phyloP scores from a whole-genome alignment of 2,329 filamentous ascomycete genomes.

The Fusarium graminum region DNA sequence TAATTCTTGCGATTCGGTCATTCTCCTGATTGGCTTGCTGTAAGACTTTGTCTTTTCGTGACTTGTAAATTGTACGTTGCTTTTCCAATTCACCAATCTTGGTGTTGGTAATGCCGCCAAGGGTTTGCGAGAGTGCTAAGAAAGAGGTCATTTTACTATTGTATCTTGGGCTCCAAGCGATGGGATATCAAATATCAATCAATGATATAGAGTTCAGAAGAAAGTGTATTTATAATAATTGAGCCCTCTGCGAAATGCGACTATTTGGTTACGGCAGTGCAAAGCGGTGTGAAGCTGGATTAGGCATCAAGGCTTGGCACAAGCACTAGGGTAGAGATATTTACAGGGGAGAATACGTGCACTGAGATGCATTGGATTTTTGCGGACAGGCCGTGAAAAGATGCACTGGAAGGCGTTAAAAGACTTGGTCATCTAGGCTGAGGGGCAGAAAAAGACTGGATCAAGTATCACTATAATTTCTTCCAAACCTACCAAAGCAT shows the following conservation, averaged over 20 bases:
- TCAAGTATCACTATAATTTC: too few species aligned
- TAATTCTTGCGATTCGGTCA: background rate
- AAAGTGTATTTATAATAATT: rapidly evolving
- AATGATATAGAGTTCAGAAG: rapidly evolving
- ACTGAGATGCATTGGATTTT: background rate
- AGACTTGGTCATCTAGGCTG: too few species aligned
- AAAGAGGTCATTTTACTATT: background rate
- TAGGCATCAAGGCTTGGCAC: background rate
- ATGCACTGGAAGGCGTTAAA: too few species aligned
- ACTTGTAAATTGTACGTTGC: background rate
- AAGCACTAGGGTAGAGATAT: background rate
- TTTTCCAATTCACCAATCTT: constrained; percentile 7
- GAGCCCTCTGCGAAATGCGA: rapidly evolving
- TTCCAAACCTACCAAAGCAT: too few species aligned
- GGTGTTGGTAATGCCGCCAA: background rate
- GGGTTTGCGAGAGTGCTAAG: constrained; percentile 2
- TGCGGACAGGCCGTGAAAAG: background rate
- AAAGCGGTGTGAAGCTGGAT: constrained; percentile 3
- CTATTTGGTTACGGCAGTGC: too few species aligned
- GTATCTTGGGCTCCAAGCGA: too few species aligned
- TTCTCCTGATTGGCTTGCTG: background rate
- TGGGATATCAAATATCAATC: too few species aligned
- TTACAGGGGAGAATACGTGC: background rate
- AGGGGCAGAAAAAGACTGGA: too few species aligned
- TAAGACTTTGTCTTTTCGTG: background rate